phyloP scores from a whole-genome alignment of 1,139 yeast species.

The Arxiozyma slooffiae region DNA sequence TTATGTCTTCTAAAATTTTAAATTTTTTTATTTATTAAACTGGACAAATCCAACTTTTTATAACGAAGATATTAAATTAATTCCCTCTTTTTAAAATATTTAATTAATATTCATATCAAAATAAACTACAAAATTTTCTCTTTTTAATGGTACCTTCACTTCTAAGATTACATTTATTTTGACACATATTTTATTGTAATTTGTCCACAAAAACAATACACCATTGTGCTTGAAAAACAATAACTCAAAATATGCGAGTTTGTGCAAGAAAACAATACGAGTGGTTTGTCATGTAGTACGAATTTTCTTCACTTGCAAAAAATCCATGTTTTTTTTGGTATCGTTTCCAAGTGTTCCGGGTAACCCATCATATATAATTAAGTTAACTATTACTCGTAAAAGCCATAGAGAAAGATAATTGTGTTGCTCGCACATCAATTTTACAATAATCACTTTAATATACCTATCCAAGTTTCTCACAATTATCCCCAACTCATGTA shows the following conservation, averaged over 20 bases:
- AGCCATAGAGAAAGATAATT: too few relatives aligned
- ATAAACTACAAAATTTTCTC: not conserved
- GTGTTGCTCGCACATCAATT: too few relatives aligned
- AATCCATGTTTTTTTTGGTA: too few relatives aligned
- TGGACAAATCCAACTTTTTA: not conserved
- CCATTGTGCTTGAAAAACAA: not conserved
- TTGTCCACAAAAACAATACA: not conserved
- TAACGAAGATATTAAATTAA: not conserved
- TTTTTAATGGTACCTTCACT: not conserved
- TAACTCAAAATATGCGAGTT: not conserved
- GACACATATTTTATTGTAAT: not conserved
- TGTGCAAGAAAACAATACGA: not conserved
- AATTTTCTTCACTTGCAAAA: too few relatives aligned
- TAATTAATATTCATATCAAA: too few relatives aligned
- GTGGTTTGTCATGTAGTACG: not conserved
- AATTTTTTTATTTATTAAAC: too few relatives aligned
- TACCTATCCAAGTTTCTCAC: too few relatives aligned
- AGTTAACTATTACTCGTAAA: not conserved
- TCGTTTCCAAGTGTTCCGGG: constrained; percentile 2
- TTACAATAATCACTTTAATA: too few relatives aligned
- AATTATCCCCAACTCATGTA: too few relatives aligned
- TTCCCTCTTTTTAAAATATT: too few relatives aligned
- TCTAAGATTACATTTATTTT: not conserved
- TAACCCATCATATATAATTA: not conserved
- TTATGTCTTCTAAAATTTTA: too few relatives aligned